Base-by-base conservation (phyloP, 2,329 filamentous ascomycete species). In the Fusarium devonianum region DNA sequence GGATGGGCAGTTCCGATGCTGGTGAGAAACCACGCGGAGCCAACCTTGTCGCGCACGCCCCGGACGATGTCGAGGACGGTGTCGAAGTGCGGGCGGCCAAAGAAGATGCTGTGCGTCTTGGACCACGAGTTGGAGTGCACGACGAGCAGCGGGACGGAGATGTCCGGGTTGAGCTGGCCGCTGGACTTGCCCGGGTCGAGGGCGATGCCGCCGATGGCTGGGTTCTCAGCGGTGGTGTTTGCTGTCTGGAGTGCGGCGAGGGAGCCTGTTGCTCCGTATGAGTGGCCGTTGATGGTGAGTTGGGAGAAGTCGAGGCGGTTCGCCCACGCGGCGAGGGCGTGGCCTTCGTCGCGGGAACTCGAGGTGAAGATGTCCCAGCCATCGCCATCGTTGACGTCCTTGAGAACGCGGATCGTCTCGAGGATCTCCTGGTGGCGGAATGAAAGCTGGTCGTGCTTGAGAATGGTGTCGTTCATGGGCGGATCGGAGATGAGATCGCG, bases 101-200 rank as follows among this genome's bases (percentile, higher is more conserved):
- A 84, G 70, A 88, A 88, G 35, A 83, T 63, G 23, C 75, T 79
- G 49, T 73, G 68, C n/a, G 73, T 72, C 23, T 75, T 75, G 23
- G 82, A 86, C 85, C 86, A 89, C 7, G 84, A 81, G 51, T 83
- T 78, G 36, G 83, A 87, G 69, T 89, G 82, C 28, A 88, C 73
- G 19, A 88, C 73, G 35, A 88, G 69, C 3, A 84, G 66, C 2
- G 86, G 84, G 2, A 85, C 80, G 21, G 74, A 62, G 53, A 87
- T 75, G 29, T 85, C 75, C 49, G 74, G 66, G 69, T 88, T 88
- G 9, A 88, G 73, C 0, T 75, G 81, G 1, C 86, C 86, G 53
- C 80, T 84, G 2, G 73, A 71, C 67, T 89, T 89, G 41, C 86
- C 86, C 0, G 86, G 85, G 65, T 89, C 86, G 21, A 89, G 75